Conservation (phyloP, 495 filamentous ascomycete genomes). For the Lophium mytilinum region DNA sequence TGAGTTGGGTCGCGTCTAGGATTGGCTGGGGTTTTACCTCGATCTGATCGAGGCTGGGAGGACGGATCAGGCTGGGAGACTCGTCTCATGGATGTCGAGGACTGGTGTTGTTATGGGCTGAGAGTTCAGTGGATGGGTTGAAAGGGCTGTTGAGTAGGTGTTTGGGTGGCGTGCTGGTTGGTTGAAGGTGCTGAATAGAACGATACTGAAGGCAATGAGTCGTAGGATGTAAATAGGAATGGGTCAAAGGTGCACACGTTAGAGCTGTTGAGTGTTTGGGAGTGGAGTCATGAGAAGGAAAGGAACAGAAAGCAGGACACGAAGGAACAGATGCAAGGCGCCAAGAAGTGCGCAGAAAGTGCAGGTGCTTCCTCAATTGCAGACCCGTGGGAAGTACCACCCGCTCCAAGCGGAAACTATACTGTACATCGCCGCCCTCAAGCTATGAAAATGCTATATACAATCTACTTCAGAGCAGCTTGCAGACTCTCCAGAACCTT, state of each 20-base stretch:
- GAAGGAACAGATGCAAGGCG: neutral
- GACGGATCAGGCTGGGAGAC: conserved; percentile 1
- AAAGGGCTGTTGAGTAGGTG: neutral
- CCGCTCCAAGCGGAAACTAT: neutral
- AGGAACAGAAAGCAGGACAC: neutral
- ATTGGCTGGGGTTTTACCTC: neutral
- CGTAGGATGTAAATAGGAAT: conserved; percentile 16
- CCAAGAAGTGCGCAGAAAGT: neutral
- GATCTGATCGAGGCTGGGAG: neutral
- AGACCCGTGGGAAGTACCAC: neutral
- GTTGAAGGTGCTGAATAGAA: neutral
- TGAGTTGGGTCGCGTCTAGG: neutral
- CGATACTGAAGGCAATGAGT: neutral
- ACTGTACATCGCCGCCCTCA: conserved; percentile 18
- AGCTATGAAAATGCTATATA: conserved; percentile 17
- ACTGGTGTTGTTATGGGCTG: neutral
- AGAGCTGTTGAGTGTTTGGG: conserved; percentile 10
- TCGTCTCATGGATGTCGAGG: conserved; percentile 8
- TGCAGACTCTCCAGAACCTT: conserved; percentile 40
- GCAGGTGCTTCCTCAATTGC: neutral
- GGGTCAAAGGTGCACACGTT: conserved; percentile 4
- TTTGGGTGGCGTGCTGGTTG: conserved; percentile 2
- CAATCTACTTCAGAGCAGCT: conserved; percentile 38
- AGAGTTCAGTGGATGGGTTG: neutral
- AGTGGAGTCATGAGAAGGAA: conserved; percentile 6